Evolutionary conservation across 2,329 filamentous ascomycete genomes (phyloP).

Genomic region (Claviceps maximensis): DNA sequence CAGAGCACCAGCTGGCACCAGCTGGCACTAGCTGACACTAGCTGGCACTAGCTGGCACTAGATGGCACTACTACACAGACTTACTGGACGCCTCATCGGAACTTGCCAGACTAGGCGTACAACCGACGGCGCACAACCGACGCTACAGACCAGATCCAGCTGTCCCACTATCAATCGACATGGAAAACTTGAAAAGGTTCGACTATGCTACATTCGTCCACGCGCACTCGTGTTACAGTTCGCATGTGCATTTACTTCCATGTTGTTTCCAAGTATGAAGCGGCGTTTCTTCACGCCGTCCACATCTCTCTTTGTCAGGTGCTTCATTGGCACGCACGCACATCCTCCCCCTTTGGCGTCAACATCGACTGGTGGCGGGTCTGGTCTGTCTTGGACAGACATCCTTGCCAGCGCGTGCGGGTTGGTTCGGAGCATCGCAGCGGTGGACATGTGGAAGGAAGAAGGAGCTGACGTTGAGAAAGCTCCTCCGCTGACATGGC

Average conservation of each 20-base stretch:
- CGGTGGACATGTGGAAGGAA: neutral
- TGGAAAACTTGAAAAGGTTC: no score
- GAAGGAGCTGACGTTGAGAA: neutral
- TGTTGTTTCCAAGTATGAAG: no score
- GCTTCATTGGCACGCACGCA: no score
- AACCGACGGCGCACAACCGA: neutral
- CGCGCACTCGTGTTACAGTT: no score
- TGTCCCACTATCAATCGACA: neutral
- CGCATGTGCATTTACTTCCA: no score
- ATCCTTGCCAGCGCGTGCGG: neutral
- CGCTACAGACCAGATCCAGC: neutral
- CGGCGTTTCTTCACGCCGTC: no score
- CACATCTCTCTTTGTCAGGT: neutral
- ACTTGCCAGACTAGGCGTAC: slow-evolving; percentile 1
- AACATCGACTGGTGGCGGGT: neutral
- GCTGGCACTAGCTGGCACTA: neutral
- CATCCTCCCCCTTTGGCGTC: no score
- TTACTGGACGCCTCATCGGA: neutral
- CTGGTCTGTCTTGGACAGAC: neutral
- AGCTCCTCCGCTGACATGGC: neutral
- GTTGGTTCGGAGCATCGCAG: neutral
- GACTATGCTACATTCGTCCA: no score
- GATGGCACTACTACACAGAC: no score
- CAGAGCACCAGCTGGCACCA: neutral
- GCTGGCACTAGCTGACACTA: no score